Conservation (phyloP, 106 monocot species). For the Iris macrosiphon region DNA sequence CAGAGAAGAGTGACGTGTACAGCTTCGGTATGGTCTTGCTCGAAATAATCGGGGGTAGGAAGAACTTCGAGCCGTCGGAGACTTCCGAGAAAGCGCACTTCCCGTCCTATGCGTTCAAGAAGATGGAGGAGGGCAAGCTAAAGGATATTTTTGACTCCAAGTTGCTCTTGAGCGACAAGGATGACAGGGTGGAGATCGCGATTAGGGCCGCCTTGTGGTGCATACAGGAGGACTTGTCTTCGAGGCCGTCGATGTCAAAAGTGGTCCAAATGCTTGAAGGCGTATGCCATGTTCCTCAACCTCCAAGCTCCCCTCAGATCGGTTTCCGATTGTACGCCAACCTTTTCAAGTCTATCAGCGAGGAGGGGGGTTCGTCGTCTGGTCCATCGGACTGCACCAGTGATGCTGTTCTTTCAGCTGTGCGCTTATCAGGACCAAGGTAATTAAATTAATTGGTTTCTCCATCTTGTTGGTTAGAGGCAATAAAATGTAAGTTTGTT, state of each 20-base stretch:
- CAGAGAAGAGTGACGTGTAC: conserved; percentile 77
- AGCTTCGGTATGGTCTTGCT: conserved; percentile 87
- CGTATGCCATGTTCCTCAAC: conserved; percentile 36
- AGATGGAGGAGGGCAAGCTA: conserved; percentile 61
- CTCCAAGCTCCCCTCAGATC: conserved; percentile 37
- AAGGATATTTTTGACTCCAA: conserved; percentile 39
- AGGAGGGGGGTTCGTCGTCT: conserved; percentile 41
- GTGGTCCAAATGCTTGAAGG: conserved; percentile 88
- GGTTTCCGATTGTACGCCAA: conserved; percentile 65
- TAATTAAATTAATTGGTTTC: conserved; percentile 20
- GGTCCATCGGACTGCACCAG: conserved; percentile 61
- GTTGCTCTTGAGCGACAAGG: conserved; percentile 25
- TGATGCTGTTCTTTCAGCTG: conserved; percentile 66
- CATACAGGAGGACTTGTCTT: conserved; percentile 66
- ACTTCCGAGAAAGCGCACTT: conserved; percentile 69
- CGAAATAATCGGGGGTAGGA: conserved; percentile 73
- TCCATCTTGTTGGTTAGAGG: neutral
- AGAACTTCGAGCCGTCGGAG: conserved; percentile 42
- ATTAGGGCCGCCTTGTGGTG: conserved; percentile 83
- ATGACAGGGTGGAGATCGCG: conserved; percentile 37
- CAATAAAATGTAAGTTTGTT: neutral
- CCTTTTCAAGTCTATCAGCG: conserved; percentile 56
- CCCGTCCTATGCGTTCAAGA: conserved; percentile 70
- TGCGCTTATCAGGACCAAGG: conserved; percentile 68
- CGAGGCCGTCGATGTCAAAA: conserved; percentile 66